Evolutionary conservation across 345 rosid species (phyloP), one percentile per base, ranked within the genome.

Genomic region (Noccaea caerulescens): DNA sequence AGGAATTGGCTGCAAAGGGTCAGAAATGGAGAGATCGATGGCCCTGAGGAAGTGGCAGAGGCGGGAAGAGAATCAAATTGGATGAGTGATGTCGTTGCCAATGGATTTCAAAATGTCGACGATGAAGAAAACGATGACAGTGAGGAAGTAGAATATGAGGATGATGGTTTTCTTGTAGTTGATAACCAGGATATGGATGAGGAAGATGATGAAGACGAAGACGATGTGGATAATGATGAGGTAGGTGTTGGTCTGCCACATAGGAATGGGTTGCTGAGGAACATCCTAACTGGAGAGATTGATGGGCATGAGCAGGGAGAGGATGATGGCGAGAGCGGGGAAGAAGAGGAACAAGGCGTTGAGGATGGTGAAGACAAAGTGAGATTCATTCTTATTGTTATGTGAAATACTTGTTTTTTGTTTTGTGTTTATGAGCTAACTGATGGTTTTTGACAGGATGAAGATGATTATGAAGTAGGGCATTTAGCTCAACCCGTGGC

Each of bases 201-300:
- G 30, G 30, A 27, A 27, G 30, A 27, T 27, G 30, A 37, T 37
- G 41, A 37, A 37, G 3, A 37, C 10, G 50, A 45, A 7, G 50
- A 45, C 23, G 50, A 45, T 14, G 50, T 10, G 8, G 50, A 45
- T 45, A 45, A 13, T 45, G 62, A 57, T 36, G 36, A 33, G 36
- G 36, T 33, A 33, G 36, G 7, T 33, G 10, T 12, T 53, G 58
- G 38, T 53, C 39, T 32, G 39, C 9, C 1, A 16, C 45, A 37
- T 10, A 23, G 45, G 32, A 58, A 58, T 58, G 61, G 36, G 27
- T 56, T 56, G 61, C 61, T 56, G 61, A 55, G 60, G 60, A 33
- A 55, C 42, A 36, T 56, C 25, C 4, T 36, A 8, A 3, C 4
- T 32, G 58, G 58, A n/a, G 58, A 7, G 61, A 58, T 58, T 58